Percentiles rank a stretch among this genome's conserved stretches.
Evolutionary conservation across 2,329 filamentous ascomycete genomes (phyloP).

Genomic region (Pyrenophora teres): DNA sequence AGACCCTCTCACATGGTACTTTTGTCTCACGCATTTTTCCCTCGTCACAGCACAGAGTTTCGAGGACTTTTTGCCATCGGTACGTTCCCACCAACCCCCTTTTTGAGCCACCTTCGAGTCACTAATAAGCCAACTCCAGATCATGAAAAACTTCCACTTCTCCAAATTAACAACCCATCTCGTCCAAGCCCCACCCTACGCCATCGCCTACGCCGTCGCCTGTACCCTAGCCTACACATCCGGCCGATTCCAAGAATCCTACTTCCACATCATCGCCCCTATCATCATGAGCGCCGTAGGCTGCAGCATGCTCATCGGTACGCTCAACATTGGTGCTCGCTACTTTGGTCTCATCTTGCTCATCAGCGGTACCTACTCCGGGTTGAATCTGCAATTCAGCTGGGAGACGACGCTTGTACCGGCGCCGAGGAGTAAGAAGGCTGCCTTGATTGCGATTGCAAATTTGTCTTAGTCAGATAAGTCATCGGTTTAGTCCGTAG

Average conservation of each 20-base stretch:
- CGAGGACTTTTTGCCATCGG: conserved; percentile 42
- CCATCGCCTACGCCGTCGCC: conserved; percentile 34
- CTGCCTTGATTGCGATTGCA: conserved; percentile 51
- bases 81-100: not conserved
- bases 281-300: conserved; percentile 30
- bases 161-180: conserved; percentile 43
- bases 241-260: conserved; percentile 37
- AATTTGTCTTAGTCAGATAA: conserved; percentile 49
- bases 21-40: conserved; percentile 49
- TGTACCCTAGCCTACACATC: conserved; percentile 33
- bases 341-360: conserved; percentile 39
- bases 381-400: conserved; percentile 49
- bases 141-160: conserved; percentile 30
- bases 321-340: conserved; percentile 36
- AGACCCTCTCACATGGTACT: conserved; percentile 50
- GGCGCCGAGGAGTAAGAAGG: conserved; percentile 49
- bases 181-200: conserved; percentile 50
- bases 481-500: conserved; percentile 52
- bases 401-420: conserved; percentile 53
- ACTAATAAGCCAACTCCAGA: conserved; percentile 10
- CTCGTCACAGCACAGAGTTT: conserved; percentile 41
- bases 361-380: conserved; percentile 47
- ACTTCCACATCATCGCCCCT: conserved; percentile 34
- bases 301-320: conserved; percentile 34
- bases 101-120: not conserved